Evolutionary conservation across 148 eudicot species (phyloP).

Genomic region (Bassia scoparia): DNA sequence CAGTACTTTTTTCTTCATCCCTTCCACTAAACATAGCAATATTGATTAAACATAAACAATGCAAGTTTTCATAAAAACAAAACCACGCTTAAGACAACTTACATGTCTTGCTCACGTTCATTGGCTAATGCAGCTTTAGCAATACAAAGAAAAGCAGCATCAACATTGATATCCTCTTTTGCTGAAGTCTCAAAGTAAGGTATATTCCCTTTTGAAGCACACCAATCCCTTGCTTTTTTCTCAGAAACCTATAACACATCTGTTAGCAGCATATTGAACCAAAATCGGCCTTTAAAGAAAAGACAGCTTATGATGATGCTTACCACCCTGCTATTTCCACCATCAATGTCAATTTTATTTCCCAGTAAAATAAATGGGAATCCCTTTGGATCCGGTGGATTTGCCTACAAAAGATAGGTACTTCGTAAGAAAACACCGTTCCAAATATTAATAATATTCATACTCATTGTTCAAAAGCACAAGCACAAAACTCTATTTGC

Average conservation of each 20-base stretch:
- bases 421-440: not conserved
- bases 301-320: slow-evolving; percentile 11
- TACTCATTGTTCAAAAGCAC: not conserved
- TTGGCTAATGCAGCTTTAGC: slow-evolving; percentile 55
- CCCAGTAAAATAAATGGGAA: slow-evolving; percentile 66
- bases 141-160: slow-evolving; percentile 49
- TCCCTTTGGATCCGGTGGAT: slow-evolving; percentile 45
- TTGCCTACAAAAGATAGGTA: slow-evolving; percentile 35
- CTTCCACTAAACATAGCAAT: too few relatives aligned
- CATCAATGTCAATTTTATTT: slow-evolving; percentile 62
- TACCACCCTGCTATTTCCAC: slow-evolving; percentile 61
- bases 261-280: slow-evolving; percentile 7
- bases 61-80: not conserved
- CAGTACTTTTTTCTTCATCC: too few relatives aligned
- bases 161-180: slow-evolving; percentile 58
- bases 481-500: not conserved
- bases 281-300: slow-evolving; percentile 7
- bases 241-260: slow-evolving; percentile 44
- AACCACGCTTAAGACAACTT: slow-evolving; percentile 18
- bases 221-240: slow-evolving; percentile 72
- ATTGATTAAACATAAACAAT: too few relatives aligned
- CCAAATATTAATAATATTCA: not conserved
- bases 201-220: slow-evolving; percentile 49
- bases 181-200: slow-evolving; percentile 73
- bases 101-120: slow-evolving; percentile 46